Evolutionary conservation across 1,284 basidiomycete genomes (phyloP).

Genomic region (Rugiboletus extremiorientalis): DNA sequence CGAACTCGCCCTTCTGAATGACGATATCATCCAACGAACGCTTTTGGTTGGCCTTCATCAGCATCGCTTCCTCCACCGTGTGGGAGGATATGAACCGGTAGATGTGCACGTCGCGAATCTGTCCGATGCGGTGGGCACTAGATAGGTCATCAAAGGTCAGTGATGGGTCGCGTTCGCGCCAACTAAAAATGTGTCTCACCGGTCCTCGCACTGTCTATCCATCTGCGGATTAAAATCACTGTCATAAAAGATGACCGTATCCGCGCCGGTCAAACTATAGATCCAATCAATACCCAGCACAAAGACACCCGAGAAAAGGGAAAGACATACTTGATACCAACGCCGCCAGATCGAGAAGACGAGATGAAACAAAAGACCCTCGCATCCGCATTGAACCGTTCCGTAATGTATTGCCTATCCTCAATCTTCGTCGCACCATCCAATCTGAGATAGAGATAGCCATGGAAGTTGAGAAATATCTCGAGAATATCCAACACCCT

Average conservation of each 20-base stretch:
- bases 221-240: conserved; percentile 98
- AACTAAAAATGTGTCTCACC: conserved; percentile 45
- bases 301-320: background rate
- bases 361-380: conserved; percentile 93
- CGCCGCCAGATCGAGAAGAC: conserved; percentile 90
- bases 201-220: conserved; percentile 96
- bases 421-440: conserved; percentile 97
- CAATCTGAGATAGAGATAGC: conserved; percentile 89
- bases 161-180: background rate
- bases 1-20: conserved; percentile 93
- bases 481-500: conserved; percentile 93
- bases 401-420: conserved; percentile 93
- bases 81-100: conserved; percentile 92
- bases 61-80: conserved; percentile 96
- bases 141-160: conserved; percentile 4
- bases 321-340: conserved; percentile 86
- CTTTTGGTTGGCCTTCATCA: conserved; percentile 96
- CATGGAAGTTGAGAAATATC: conserved; percentile 90
- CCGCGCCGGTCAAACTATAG: conserved; percentile 88
- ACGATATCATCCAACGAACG: conserved; percentile 89
- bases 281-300: conserved; percentile 6
- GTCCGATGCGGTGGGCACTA: conserved; percentile 91
- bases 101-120: conserved; percentile 96
- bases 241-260: conserved; percentile 96
- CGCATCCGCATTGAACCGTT: conserved; percentile 94